phyloP scores from a whole-genome alignment of 352 stramenopile species.

The Plasmopara muralis region DNA sequence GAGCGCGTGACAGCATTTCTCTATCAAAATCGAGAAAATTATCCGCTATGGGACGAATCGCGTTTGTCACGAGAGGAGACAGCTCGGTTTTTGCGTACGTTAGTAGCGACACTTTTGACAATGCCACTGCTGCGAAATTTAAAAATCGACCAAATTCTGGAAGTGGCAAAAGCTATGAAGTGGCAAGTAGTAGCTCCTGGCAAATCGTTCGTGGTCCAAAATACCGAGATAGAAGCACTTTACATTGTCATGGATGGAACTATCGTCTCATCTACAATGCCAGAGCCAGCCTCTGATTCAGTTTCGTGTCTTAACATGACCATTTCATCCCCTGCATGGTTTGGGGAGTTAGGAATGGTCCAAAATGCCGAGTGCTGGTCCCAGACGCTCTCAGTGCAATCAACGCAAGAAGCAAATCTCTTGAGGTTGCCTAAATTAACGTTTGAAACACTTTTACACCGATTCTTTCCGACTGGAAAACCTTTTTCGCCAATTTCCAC shows the following conservation, averaged over 20 bases:
- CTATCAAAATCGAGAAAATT: slow-evolving; percentile 52
- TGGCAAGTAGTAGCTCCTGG: slow-evolving; percentile 28
- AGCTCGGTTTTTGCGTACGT: slow-evolving; percentile 27
- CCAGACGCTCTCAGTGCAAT: slow-evolving; percentile 21
- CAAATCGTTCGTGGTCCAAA: slow-evolving; percentile 18
- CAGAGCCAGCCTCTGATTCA: too few species aligned
- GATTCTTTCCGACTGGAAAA: slow-evolving; percentile 35
- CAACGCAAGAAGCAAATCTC: slow-evolving; percentile 4
- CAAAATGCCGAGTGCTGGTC: slow-evolving; percentile 35
- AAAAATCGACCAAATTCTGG: slow-evolving; percentile 47
- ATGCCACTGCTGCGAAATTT: slow-evolving; percentile 30
- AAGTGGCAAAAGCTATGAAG: slow-evolving; percentile 32
- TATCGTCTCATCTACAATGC: too few species aligned
- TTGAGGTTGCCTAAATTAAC: too few species aligned
- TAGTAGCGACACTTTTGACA: slow-evolving; percentile 27
- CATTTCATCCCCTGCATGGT: slow-evolving; percentile 3
- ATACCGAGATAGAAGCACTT: slow-evolving; percentile 25
- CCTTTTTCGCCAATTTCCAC: slow-evolving; percentile 7
- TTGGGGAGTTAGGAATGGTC: slow-evolving; percentile 49
- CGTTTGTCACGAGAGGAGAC: slow-evolving; percentile 47
- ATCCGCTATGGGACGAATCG: slow-evolving; percentile 49
- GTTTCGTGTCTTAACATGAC: too few species aligned
- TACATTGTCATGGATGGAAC: too few species aligned
- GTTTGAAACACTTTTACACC: too few species aligned
- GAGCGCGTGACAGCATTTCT: slow-evolving; percentile 48